Percentiles rank a stretch among this genome's conserved stretches.
Conservation (phyloP, 495 filamentous ascomycete species). For the Daldinia childiae region DNA sequence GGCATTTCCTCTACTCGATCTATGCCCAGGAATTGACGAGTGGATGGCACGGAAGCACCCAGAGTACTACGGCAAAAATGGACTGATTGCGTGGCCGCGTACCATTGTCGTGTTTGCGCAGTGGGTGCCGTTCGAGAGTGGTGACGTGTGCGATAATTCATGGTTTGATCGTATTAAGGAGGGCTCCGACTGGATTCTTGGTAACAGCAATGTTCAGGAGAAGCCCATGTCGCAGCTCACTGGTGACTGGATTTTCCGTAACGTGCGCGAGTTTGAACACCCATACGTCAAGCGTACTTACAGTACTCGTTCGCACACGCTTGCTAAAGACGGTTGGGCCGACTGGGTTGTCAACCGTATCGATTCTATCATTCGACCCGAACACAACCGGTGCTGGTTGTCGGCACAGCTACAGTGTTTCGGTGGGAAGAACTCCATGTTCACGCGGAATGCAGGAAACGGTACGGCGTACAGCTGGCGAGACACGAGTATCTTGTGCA, state of each 20-base stretch:
- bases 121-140: constrained; percentile 50
- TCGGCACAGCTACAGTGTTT: constrained; percentile 52
- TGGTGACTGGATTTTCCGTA: constrained; percentile 52
- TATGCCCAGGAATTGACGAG: constrained; percentile 46
- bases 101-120: constrained; percentile 55
- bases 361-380: constrained; percentile 44
- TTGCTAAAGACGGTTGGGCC: constrained; percentile 48
- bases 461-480: constrained; percentile 55
- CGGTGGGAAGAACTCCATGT: constrained; percentile 53
- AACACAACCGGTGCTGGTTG: constrained; percentile 48
- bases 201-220: constrained; percentile 35
- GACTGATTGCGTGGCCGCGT: constrained; percentile 45
- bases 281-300: constrained; percentile 55
- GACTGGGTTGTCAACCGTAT: constrained; percentile 49
- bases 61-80: constrained; percentile 48
- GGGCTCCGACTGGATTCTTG: constrained; percentile 39
- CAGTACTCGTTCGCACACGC: constrained; percentile 47
- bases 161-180: constrained; percentile 52
- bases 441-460: constrained; percentile 49
- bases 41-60: constrained; percentile 46
- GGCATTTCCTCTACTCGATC: constrained; percentile 45
- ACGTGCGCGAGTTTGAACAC: constrained; percentile 50
- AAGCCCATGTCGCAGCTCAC: constrained; percentile 53
- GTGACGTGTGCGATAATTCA: constrained; percentile 47
- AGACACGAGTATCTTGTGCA: constrained; percentile 47